Conservation (phyloP, 2,329 filamentous ascomycete genomes). For the Laburnicola sp. region DNA sequence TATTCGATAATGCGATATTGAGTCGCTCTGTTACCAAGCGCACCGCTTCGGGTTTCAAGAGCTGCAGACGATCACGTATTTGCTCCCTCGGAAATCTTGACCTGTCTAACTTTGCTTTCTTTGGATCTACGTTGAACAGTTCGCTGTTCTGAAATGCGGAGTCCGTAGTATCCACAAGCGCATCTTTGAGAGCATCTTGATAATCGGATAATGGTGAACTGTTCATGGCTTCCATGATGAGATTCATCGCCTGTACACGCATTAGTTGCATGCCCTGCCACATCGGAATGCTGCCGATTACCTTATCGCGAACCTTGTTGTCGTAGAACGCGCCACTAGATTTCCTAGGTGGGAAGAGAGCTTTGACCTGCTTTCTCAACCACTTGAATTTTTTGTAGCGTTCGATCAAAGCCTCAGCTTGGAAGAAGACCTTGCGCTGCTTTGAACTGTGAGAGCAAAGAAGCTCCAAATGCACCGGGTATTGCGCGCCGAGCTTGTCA, state of each 20-base stretch:
- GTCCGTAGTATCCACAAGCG: conserved; percentile 1
- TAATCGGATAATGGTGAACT: conserved; percentile 1
- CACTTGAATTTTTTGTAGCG: conserved; percentile 5
- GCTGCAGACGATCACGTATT: conserved; percentile 6
- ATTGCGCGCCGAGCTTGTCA: conserved; percentile 3
- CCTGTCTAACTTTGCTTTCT: conserved; percentile 1
- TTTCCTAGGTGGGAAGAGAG: not conserved
- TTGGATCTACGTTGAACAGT: not conserved
- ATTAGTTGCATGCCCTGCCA: not conserved
- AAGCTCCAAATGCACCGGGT: conserved; percentile 14
- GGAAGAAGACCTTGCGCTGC: not conserved
- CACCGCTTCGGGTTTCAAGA: conserved; percentile 17
- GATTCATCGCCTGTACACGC: not conserved
- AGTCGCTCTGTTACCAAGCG: conserved; percentile 7
- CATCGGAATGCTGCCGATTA: not conserved
- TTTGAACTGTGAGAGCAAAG: conserved; percentile 19
- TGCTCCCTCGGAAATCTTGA: conserved; percentile 1
- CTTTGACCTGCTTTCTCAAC: conserved; percentile 2
- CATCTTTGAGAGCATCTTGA: not conserved
- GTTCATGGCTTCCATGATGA: conserved; percentile 1
- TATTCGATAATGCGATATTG: not conserved
- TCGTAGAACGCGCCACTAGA: not conserved
- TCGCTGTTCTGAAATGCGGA: conserved; percentile 12
- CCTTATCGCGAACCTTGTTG: conserved; percentile 1
- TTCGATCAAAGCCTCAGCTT: conserved; percentile 5